Conservation (phyloP, 768 basidiomycete genomes). For the Lactarius hatsudake region DNA sequence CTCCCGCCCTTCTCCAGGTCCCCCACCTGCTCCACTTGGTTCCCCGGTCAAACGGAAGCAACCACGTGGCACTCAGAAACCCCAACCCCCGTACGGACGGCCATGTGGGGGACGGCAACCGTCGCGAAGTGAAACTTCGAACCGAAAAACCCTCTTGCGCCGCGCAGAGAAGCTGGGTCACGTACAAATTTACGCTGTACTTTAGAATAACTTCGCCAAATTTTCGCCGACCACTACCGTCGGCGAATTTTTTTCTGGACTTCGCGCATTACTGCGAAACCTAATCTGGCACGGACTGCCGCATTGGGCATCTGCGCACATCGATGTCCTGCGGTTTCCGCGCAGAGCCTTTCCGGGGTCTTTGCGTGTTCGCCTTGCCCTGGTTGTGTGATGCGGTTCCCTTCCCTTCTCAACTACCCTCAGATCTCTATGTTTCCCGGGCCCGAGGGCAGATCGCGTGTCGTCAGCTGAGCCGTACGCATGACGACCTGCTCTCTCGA, state of each 20-base stretch:
- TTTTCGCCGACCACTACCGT: not conserved
- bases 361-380: not conserved
- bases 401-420: not conserved
- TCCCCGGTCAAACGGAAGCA: not conserved
- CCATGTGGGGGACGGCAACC: slow-evolving; percentile 3
- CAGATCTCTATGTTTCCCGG: slow-evolving; percentile 12
- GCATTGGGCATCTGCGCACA: not conserved
- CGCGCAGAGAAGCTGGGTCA: slow-evolving; percentile 10
- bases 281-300: slow-evolving; percentile 11
- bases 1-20: slow-evolving; percentile 13
- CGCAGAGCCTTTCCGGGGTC: not conserved
- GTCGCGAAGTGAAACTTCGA: slow-evolving; percentile 11
- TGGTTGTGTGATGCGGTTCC: not conserved
- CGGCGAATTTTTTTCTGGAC: not conserved
- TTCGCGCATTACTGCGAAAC: slow-evolving; percentile 1
- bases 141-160: slow-evolving; percentile 8
- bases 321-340: slow-evolving; percentile 17
- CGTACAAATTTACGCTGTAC: not conserved
- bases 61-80: slow-evolving; percentile 14
- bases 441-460: slow-evolving; percentile 5
- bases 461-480: slow-evolving; percentile 1
- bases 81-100: not conserved
- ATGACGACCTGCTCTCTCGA: not conserved
- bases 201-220: slow-evolving; percentile 2
- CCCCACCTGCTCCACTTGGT: not conserved